Evolutionary conservation across 1,284 basidiomycete genomes (phyloP).

Genomic region (Marasmius sp.): DNA sequence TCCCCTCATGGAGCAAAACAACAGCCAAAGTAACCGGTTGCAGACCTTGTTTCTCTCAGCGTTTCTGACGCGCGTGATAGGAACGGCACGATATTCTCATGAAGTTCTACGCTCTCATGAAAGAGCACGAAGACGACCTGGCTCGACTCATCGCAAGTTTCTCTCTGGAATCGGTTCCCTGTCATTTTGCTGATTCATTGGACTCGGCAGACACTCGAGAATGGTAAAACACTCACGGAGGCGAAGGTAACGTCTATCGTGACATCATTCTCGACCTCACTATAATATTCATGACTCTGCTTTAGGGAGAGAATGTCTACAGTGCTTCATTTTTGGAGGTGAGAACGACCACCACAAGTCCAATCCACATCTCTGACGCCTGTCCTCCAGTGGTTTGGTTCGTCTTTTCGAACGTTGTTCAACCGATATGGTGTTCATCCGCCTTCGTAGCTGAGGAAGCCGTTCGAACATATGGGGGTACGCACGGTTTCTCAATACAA

Average conservation of each 20-base stretch:
- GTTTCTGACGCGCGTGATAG: constrained; percentile 32
- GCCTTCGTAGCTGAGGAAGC: constrained; percentile 76
- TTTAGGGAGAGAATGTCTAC: constrained; percentile 76
- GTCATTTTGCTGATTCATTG: constrained; percentile 20
- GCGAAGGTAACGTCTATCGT: constrained; percentile 53
- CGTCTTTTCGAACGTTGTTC: constrained; percentile 20
- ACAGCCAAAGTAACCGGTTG: constrained; percentile 63
- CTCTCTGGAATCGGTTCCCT: neutral
- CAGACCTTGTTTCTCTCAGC: neutral
- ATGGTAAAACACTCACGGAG: constrained; percentile 86
- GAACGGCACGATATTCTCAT: constrained; percentile 78
- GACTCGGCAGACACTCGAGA: constrained; percentile 75
- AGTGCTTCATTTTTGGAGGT: constrained; percentile 87
- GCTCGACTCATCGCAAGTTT: constrained; percentile 71
- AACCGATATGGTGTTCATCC: neutral
- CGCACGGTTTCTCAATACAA: constrained; percentile 12
- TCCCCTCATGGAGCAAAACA: constrained; percentile 80
- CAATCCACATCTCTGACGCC: constrained; percentile 6
- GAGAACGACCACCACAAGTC: constrained; percentile 9
- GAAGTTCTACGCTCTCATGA: constrained; percentile 74
- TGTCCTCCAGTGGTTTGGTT: constrained; percentile 73
- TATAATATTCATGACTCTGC: constrained; percentile 1
- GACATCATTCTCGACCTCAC: neutral
- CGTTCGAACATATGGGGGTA: constrained; percentile 80
- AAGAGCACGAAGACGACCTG: constrained; percentile 80